These are phyloP conservation scores for Puccinia triticina DNA, from an alignment of 1,284 basidiomycete genomes.

Conservation along the genomic window DNA sequence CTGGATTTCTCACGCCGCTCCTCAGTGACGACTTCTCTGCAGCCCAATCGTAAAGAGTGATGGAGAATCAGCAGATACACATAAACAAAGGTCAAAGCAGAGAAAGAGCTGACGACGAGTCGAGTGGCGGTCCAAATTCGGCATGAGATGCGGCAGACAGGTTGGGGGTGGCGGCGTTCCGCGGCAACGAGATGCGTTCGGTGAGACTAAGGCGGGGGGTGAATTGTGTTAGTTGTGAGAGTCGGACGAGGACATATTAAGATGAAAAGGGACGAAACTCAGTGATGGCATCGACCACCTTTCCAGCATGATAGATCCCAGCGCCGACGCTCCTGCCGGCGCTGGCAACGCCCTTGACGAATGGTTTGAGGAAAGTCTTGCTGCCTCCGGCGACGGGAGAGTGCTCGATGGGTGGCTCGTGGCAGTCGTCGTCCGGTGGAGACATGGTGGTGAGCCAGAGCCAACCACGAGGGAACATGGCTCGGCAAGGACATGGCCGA, in stretches of 20 bases:
- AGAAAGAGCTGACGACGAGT: not conserved
- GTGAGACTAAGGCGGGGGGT: not conserved
- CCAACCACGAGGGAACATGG: too few relatives aligned
- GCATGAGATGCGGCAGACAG: not conserved
- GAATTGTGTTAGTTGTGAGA: not conserved
- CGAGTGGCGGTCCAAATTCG: not conserved
- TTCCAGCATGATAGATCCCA: constrained; percentile 38
- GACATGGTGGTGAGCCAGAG: not conserved
- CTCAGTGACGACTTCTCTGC: not conserved
- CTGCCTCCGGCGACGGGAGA: not conserved
- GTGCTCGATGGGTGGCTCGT: not conserved
- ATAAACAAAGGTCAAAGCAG: not conserved
- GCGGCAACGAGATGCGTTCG: constrained; percentile 20
- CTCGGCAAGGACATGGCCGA: too few relatives aligned
- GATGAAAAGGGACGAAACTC: not conserved
- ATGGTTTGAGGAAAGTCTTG: constrained; percentile 30
- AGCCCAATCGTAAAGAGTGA: not conserved
- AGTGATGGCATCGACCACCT: constrained; percentile 35
- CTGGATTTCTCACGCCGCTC: not conserved
- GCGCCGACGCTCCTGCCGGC: constrained; percentile 35
- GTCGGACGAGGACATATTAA: not conserved
- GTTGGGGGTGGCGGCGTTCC: not conserved
- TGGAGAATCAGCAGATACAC: not conserved
- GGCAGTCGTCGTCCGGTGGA: not conserved
- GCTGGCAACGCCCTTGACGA: constrained; percentile 31